Evolutionary conservation across 495 filamentous ascomycete species (phyloP), one percentile per base, ranked within the genome.

Genomic region (Hypomontagnella submonticulosa): DNA sequence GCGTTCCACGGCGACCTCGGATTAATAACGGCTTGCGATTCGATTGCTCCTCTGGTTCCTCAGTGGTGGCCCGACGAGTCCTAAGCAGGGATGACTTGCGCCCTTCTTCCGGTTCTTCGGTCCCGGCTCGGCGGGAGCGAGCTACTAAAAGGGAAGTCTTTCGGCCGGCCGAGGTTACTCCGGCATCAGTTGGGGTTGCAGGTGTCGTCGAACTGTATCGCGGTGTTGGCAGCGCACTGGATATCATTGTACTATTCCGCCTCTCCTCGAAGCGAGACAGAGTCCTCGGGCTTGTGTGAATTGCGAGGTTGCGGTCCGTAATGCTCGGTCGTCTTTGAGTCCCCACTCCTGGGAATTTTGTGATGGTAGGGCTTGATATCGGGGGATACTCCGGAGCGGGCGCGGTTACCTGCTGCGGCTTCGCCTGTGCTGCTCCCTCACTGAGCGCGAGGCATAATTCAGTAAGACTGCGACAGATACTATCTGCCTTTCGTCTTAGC

Each of bases 381-480:
- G 61, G 52, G 27, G 69, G 69, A 12, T 72, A 70, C 37, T 80
- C 77, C 10, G 63, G 57, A 30, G 30, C 37, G 5, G 64, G 56
- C n/a, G 53, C 41, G 11, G 78, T 67, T 30, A 73, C 55, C 40
- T 76, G 80, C 40, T 71, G 67, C 16, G 71, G 42, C 47, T 76
- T 80, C 8, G 59, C 57, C 43, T 74, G 75, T 42, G 60, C 54
- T 48, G 73, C 63, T 51, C 79, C 82, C 57, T 92, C 89, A 49
- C 90, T 89, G 41, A 99, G 78, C 12, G 92, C 92, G 37, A 99
- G 84, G 71, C 92, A 97, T 18, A 99, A 81, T 70, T 99, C 95
- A 1, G 95, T 98, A 57, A 99, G 77, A 66, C 90, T 93, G 46
- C 95, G 86, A 76, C 96, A 98, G 74, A 98, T 85, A 70, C 89